Conservation (phyloP, 2,329 filamentous ascomycete genomes). For the Cercospora sp. region DNA sequence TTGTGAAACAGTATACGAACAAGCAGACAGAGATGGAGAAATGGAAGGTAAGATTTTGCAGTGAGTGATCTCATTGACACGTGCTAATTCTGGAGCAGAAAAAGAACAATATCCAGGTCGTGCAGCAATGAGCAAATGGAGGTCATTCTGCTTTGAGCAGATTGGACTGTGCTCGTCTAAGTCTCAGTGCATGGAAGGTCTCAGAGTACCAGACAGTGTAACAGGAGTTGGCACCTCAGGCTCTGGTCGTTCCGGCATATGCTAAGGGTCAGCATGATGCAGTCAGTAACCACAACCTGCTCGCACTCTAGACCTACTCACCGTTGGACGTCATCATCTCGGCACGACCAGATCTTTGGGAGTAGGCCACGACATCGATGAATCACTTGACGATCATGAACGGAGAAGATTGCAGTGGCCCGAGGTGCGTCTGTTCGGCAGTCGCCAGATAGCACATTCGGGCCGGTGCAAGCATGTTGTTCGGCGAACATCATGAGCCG, state of each 20-base stretch:
- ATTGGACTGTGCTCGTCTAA: not conserved
- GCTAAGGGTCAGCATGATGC: not conserved
- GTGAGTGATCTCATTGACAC: not conserved
- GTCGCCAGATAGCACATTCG: not conserved
- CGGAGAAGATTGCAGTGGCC: not conserved
- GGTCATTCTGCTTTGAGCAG: not conserved
- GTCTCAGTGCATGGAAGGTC: not conserved
- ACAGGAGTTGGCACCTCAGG: not conserved
- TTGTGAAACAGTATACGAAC: conserved; percentile 93
- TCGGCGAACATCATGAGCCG: not conserved
- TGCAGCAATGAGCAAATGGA: conserved; percentile 58
- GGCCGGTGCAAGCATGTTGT: not conserved
- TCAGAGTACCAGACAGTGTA: not conserved
- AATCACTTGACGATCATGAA: not conserved
- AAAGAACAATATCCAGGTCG: conserved; percentile 85
- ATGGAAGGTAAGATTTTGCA: conserved; percentile 78
- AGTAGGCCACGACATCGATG: not conserved
- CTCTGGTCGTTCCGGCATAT: not conserved
- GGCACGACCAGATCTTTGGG: not conserved
- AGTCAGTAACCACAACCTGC: not conserved
- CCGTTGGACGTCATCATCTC: not conserved
- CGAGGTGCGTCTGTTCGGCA: not conserved
- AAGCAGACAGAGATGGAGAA: conserved; percentile 95
- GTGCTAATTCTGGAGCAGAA: conserved; percentile 57
- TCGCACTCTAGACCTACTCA: not conserved